A percentile compares a stretch with the other conserved stretches of the same genome.
Evolutionary conservation across 148 eudicot species (phyloP).

Genomic region (Rhododendron ovatum): DNA sequence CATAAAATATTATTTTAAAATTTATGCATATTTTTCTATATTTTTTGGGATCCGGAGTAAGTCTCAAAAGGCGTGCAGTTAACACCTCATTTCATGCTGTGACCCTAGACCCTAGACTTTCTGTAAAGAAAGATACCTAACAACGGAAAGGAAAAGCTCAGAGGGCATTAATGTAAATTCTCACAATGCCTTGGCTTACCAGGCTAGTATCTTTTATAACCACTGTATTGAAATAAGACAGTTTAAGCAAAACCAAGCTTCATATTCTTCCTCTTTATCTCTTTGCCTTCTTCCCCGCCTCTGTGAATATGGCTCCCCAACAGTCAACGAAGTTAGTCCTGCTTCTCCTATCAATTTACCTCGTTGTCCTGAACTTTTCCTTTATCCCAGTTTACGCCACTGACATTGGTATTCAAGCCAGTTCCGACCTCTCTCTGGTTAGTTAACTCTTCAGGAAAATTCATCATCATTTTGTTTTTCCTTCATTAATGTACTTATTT

Average conservation of each 20-base stretch:
- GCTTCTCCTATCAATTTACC: background rate
- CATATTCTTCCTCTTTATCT: background rate
- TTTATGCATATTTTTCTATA: too few species aligned
- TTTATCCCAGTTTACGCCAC: conserved; percentile 30
- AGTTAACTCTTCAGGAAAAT: background rate
- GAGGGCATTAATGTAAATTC: too few species aligned
- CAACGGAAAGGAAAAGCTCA: too few species aligned
- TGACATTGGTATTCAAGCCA: conserved; percentile 40
- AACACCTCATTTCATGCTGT: too few species aligned
- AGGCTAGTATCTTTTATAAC: too few species aligned
- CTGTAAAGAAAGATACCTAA: too few species aligned
- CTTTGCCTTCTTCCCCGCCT: background rate
- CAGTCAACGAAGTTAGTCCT: conserved; percentile 21
- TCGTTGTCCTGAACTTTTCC: conserved; percentile 12
- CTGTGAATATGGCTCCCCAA: conserved; percentile 13
- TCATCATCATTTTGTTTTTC: background rate
- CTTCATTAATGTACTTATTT: background rate
- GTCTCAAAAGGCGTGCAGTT: too few species aligned
- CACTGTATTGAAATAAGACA: background rate
- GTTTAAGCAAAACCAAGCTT: background rate
- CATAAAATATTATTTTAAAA: too few species aligned
- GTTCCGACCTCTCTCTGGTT: conserved; percentile 38
- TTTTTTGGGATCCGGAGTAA: too few species aligned
- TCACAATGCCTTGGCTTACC: too few species aligned
- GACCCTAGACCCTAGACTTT: too few species aligned